Base-by-base conservation (phyloP, 768 basidiomycete genomes). In the Dendrothele bispora region DNA sequence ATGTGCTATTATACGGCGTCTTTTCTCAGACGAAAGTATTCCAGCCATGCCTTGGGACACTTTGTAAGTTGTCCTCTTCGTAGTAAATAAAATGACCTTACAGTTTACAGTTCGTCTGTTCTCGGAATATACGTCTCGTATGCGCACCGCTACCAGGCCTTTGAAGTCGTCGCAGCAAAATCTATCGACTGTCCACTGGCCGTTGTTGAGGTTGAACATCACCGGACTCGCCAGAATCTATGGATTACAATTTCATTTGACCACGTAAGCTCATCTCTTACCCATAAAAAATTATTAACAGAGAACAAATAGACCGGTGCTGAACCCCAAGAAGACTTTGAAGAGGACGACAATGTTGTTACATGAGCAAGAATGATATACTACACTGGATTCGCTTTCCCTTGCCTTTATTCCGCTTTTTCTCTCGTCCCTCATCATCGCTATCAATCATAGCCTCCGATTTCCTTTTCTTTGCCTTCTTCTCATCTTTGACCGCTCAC, bases 51-150 rank as follows among this genome's bases (percentile, higher is more conserved):
- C n/a, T n/a, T n/a, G n/a, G n/a, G n/a, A n/a, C n/a, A n/a, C n/a
- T n/a, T n/a, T n/a, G n/a, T n/a, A n/a, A n/a, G n/a, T n/a, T n/a
- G n/a, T n/a, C n/a, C n/a, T n/a, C n/a, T n/a, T n/a, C n/a, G n/a
- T n/a, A n/a, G n/a, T n/a, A n/a, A n/a, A n/a, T n/a, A n/a, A n/a
- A n/a, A n/a, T n/a, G n/a, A n/a, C n/a, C n/a, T n/a, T n/a, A n/a
- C n/a, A n/a, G n/a, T 35, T 44, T 27, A 12, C 34, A 63, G 60
- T 41, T 41, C 60, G 4, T 30, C 46, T 1, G 46, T 39, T 6
- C 60, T 63, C 34, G 57, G 62, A 1, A 55, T 60, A 12, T 46
- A 57, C 32, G 47, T 49, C 1, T 43, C 56, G 7, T 58, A 52
- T 49, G 56, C 60, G 3, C 30, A 61, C 34, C 18, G 22, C 10